Conservation (phyloP, 768 basidiomycete genomes). For the Boletus rubroflammeus region DNA sequence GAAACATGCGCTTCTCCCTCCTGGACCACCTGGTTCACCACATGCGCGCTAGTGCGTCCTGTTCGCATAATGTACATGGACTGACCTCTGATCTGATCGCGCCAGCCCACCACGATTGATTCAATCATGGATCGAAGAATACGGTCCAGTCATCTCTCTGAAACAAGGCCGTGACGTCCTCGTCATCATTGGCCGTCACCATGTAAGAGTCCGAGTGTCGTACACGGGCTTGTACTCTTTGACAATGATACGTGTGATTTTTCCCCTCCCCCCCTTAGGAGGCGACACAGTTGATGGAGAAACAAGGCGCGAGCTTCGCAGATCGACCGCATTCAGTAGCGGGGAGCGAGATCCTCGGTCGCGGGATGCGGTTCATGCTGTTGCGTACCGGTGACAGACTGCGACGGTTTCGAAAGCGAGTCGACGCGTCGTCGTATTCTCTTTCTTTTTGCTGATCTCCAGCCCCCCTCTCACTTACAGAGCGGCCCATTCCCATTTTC, state of each 20-base stretch:
- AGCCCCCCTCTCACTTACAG: slow-evolving; percentile 21
- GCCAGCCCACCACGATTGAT: slow-evolving; percentile 18
- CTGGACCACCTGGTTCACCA: slow-evolving; percentile 19
- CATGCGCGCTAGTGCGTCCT: slow-evolving; percentile 19
- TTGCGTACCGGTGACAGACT: slow-evolving; percentile 53
- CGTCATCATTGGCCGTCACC: slow-evolving; percentile 25
- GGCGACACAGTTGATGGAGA: slow-evolving; percentile 58
- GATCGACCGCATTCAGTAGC: slow-evolving; percentile 53
- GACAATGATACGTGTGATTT: background rate
- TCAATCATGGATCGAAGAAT: slow-evolving; percentile 25
- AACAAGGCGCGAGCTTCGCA: slow-evolving; percentile 47
- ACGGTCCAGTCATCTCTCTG: slow-evolving; percentile 27
- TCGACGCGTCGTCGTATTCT: background rate
- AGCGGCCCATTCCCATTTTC: slow-evolving; percentile 51
- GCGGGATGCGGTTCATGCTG: slow-evolving; percentile 54
- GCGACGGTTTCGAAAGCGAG: slow-evolving; percentile 53
- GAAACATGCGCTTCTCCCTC: slow-evolving; percentile 16
- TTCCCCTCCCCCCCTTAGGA: slow-evolving; percentile 9
- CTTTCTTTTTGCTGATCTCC: background rate
- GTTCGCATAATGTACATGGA: background rate
- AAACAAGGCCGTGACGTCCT: slow-evolving; percentile 23
- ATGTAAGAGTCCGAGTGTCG: background rate
- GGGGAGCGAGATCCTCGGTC: slow-evolving; percentile 53
- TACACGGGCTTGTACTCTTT: background rate
- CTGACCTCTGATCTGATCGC: background rate